Conservation (phyloP, 495 filamentous ascomycete genomes). For the Aspergillus heteromorphus region DNA sequence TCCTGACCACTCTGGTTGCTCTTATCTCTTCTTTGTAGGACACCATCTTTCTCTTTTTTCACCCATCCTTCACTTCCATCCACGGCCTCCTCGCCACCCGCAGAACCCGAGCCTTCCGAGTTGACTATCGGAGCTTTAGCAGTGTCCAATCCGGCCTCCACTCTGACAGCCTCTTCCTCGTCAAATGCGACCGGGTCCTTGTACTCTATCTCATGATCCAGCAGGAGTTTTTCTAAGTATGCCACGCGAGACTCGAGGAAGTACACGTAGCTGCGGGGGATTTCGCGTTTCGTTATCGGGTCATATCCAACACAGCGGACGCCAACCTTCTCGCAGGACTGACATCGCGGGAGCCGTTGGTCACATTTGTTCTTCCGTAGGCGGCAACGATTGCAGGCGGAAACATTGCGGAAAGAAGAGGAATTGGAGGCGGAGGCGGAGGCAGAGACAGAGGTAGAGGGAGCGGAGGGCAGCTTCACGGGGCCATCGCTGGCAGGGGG, state of each 20-base stretch:
- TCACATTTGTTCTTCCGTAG: slow-evolving; percentile 93
- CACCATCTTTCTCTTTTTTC: slow-evolving; percentile 24
- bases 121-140: slow-evolving; percentile 14
- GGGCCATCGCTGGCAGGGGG: slow-evolving; percentile 9
- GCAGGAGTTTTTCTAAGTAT: slow-evolving; percentile 75
- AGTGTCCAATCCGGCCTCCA: slow-evolving; percentile 30
- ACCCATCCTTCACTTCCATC: slow-evolving; percentile 17
- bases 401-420: slow-evolving; percentile 84
- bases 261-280: slow-evolving; percentile 90
- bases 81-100: slow-evolving; percentile 12
- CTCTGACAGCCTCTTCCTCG: slow-evolving; percentile 44
- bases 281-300: slow-evolving; percentile 90
- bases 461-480: slow-evolving; percentile 16
- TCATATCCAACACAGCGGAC: slow-evolving; percentile 93
- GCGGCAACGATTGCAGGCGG: slow-evolving; percentile 89
- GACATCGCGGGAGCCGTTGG: slow-evolving; percentile 82
- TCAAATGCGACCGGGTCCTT: slow-evolving; percentile 74
- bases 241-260: slow-evolving; percentile 83
- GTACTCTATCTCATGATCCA: slow-evolving; percentile 63
- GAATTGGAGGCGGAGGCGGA: slow-evolving; percentile 28
- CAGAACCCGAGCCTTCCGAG: slow-evolving; percentile 6
- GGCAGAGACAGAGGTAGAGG: slow-evolving; percentile 20
- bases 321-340: slow-evolving; percentile 82
- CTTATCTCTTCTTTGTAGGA: slow-evolving; percentile 29
- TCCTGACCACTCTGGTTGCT: slow-evolving; percentile 20